Conservation (phyloP, 2,329 filamentous ascomycete genomes). For the Boeremia exigua region DNA sequence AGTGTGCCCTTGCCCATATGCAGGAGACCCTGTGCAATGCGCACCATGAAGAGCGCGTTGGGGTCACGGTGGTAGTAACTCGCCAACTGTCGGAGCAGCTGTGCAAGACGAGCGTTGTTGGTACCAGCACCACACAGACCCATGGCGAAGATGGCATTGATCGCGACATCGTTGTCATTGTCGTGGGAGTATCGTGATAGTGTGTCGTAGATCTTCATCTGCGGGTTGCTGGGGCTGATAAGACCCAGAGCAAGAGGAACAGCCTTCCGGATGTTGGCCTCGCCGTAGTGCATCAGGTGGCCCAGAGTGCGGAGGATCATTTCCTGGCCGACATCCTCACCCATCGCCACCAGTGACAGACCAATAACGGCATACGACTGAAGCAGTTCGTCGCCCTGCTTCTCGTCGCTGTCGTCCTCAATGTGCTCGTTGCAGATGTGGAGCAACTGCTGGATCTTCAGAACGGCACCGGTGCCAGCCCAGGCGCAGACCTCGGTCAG, state of each 20-base stretch:
- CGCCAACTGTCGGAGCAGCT: constrained; percentile 90
- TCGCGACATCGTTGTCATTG: constrained; percentile 96
- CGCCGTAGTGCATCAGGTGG: constrained; percentile 98
- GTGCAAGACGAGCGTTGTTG: constrained; percentile 95
- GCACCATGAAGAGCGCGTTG: constrained; percentile 97
- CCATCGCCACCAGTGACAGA: constrained; percentile 94
- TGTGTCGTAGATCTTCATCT: constrained; percentile 99
- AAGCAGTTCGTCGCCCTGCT: constrained; percentile 92
- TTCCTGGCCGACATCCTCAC: constrained; percentile 96
- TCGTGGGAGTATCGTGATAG: constrained; percentile 97
- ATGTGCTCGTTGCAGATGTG: constrained; percentile 98
- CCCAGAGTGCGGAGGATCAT: constrained; percentile 98
- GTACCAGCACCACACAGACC: constrained; percentile 94
- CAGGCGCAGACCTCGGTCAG: constrained; percentile 96
- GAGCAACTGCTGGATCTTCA: constrained; percentile 96
- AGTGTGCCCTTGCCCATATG: constrained; percentile 99
- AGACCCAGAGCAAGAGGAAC: constrained; percentile 97
- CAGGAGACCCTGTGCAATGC: constrained; percentile 93
- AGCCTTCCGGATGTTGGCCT: constrained; percentile 94
- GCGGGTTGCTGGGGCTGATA: constrained; percentile 95
- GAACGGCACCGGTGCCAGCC: constrained; percentile 94
- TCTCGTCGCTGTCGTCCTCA: constrained; percentile 85
- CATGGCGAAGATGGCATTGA: constrained; percentile 99
- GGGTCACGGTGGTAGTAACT: constrained; percentile 98
- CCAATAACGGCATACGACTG: constrained; percentile 96